Conservation (phyloP, 192 early-diverging fungal genomes). For the Martensiomyces pterosporus region DNA sequence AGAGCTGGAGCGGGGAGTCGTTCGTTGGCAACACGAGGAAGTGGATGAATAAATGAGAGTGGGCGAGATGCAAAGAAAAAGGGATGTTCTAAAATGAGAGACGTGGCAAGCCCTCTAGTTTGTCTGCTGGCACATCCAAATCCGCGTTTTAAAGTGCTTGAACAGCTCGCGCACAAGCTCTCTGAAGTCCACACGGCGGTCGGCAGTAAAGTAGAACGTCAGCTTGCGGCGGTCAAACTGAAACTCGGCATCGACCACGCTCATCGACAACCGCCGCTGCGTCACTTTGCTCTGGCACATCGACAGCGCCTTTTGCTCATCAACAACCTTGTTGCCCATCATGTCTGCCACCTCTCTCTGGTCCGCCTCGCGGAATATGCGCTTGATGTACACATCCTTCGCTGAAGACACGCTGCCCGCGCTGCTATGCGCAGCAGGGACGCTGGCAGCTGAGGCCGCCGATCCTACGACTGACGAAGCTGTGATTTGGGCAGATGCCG, state of each 20-base stretch:
- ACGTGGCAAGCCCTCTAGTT: too few species aligned
- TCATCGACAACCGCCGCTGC: constrained; percentile 90
- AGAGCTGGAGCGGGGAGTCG: too few species aligned
- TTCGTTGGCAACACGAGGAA: not conserved
- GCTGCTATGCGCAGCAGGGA: constrained; percentile 2
- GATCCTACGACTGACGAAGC: not conserved
- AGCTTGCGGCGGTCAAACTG: constrained; percentile 98
- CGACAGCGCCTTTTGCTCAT: constrained; percentile 83
- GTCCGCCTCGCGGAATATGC: constrained; percentile 80
- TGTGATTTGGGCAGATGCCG: too few species aligned
- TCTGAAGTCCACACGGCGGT: constrained; percentile 92
- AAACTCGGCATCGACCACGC: constrained; percentile 95
- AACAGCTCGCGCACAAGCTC: constrained; percentile 94
- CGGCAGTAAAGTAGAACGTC: constrained; percentile 93
- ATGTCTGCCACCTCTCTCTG: constrained; percentile 77
- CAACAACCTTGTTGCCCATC: constrained; percentile 70
- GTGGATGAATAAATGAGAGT: constrained; percentile 2
- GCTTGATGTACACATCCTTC: constrained; percentile 86
- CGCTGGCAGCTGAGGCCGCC: constrained; percentile 1
- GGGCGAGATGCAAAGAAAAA: constrained; percentile 1
- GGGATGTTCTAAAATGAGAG: too few species aligned
- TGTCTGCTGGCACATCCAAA: constrained; percentile 78
- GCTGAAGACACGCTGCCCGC: constrained; percentile 1
- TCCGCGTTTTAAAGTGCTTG: constrained; percentile 96
- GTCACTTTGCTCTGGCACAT: constrained; percentile 88